Percentiles rank a stretch among this genome's conserved stretches.
phyloP scores from a whole-genome alignment of 2,329 filamentous ascomycete species.

The Cercospora sesami region DNA sequence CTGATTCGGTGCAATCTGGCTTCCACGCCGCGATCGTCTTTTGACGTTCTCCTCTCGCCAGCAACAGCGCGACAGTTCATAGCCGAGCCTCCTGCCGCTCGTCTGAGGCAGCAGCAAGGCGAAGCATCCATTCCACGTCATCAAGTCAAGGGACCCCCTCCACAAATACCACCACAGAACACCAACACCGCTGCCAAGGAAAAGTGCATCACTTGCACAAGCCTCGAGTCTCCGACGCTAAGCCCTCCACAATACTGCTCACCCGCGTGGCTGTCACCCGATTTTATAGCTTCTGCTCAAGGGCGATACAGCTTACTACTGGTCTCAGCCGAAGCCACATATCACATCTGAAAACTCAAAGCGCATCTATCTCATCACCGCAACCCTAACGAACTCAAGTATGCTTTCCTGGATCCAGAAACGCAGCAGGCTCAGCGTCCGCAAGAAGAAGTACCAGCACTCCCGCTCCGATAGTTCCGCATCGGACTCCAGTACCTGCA shows the following conservation, averaged over 20 bases:
- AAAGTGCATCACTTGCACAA: slow-evolving; percentile 8
- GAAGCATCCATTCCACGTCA: slow-evolving; percentile 1
- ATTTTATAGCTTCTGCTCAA: slow-evolving; percentile 11
- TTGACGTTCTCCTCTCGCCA: slow-evolving; percentile 1
- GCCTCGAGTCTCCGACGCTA: background rate
- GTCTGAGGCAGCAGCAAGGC: background rate
- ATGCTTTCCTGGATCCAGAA: slow-evolving; percentile 13
- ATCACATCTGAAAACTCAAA: background rate
- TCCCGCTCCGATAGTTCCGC: slow-evolving; percentile 7
- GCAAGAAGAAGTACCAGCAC: slow-evolving; percentile 9
- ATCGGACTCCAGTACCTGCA: slow-evolving; percentile 9
- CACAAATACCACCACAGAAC: background rate
- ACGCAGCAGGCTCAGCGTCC: slow-evolving; percentile 10
- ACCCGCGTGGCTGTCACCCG: slow-evolving; percentile 7
- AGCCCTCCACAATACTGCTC: slow-evolving; percentile 12
- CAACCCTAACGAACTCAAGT: background rate
- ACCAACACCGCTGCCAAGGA: background rate
- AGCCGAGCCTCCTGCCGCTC: slow-evolving; percentile 1
- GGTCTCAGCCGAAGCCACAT: background rate
- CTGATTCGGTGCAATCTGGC: background rate
- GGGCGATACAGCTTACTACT: slow-evolving; percentile 11
- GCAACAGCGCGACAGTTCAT: background rate
- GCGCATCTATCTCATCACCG: background rate
- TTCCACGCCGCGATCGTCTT: slow-evolving; percentile 4
- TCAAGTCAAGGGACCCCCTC: background rate